Evolutionary conservation across 1,284 basidiomycete species (phyloP).

Genomic region (Psilocybe mexicana): DNA sequence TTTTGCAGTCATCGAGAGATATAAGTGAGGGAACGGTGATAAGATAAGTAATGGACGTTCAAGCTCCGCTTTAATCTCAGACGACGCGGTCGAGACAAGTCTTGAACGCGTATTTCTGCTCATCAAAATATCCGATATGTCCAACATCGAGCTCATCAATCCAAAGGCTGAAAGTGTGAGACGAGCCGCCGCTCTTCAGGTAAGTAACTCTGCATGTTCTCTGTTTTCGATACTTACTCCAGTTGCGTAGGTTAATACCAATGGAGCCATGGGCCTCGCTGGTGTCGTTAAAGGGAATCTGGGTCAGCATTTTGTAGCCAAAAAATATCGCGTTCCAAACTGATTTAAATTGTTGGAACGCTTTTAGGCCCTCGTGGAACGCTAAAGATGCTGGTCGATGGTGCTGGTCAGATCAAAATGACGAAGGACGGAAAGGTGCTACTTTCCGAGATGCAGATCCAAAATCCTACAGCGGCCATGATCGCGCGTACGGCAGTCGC

Average conservation of each 20-base stretch:
- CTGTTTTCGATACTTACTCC: constrained; percentile 9
- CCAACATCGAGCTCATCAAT: constrained; percentile 91
- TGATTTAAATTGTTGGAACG: not conserved
- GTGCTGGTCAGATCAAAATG: constrained; percentile 99
- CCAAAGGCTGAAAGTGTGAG: constrained; percentile 95
- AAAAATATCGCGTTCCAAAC: constrained; percentile 7
- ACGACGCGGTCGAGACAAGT: constrained; percentile 21
- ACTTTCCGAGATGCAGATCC: constrained; percentile 99
- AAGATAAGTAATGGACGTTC: constrained; percentile 20
- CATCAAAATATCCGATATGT: constrained; percentile 45
- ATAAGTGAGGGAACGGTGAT: not conserved
- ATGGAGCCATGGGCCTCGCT: constrained; percentile 96
- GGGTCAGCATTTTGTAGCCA: constrained; percentile 47
- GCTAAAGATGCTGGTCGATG: constrained; percentile 99
- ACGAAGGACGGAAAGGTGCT: constrained; percentile 99
- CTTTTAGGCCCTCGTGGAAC: constrained; percentile 88
- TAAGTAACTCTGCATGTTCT: constrained; percentile 35
- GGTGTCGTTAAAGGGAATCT: constrained; percentile 97
- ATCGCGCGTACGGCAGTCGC: constrained; percentile 98
- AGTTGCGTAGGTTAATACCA: constrained; percentile 73
- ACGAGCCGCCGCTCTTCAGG: constrained; percentile 91
- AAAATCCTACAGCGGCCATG: constrained; percentile 99
- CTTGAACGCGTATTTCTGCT: constrained; percentile 28
- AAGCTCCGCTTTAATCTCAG: constrained; percentile 22
- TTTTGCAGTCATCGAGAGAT: not conserved